Base-by-base conservation (phyloP, 768 basidiomycete species). In the Lactarius hengduanensis region DNA sequence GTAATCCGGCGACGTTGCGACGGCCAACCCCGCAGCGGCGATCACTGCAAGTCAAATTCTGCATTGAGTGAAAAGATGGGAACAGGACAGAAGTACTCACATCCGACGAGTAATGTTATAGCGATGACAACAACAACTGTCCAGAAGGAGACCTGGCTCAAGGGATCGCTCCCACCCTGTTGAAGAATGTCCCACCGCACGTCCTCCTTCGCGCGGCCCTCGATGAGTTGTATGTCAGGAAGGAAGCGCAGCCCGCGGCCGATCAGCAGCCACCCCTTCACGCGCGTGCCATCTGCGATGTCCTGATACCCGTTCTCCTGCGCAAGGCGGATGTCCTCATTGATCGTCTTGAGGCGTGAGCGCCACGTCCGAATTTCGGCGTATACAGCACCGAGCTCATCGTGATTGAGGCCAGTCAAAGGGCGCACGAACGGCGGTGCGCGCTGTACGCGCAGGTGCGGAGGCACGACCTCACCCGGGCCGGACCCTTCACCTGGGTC, bases 131-230 rank as follows among this genome's bases (percentile, higher is more conserved):
- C 73, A 5, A 88, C 78, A 22, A 87, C 77, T 20, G 79, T 76
- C 88, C 90, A 91, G 69, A 89, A 83, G 3, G 82, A 80, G 36
- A 80, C 64, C 26, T 74, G 73, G 69, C 85, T 83, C 66, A 83
- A 67, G 58, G 73, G 62, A 41, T 77, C 81, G 45, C 83, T 78
- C 73, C 85, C 82, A 67, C 83, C 67, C 32, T 28, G 80, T 75
- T 90, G 89, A 58, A 93, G 77, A 30, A 90, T 85, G 65, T 87
- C 85, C 91, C 91, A 94, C 62, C 88, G 77, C 41, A 94, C 85
- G 74, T 93, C 91, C 72, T 93, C 91, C 74, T 90, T 92, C 16
- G 90, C 88, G 65, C 89, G 78, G 2, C 92, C 92, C 72, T 91
- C 88, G 28, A 94, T 91, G 41, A 89, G 77, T 73, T 89, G 78